phyloP scores from a whole-genome alignment of 2,329 filamentous ascomycete genomes.

The Lojkania enalia region DNA sequence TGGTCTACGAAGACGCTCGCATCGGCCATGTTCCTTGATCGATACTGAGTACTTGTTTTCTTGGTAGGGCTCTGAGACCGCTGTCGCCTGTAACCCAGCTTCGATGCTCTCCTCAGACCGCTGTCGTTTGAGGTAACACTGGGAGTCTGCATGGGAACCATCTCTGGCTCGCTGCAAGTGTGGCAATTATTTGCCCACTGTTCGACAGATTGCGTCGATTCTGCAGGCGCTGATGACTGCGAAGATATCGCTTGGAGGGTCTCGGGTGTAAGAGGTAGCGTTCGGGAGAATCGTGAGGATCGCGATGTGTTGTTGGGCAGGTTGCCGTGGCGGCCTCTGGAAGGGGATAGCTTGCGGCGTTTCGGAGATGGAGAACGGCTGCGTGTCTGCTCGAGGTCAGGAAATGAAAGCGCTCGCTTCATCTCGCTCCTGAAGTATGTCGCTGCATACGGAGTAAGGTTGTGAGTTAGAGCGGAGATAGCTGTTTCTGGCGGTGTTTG shows the following conservation, averaged over 20 bases:
- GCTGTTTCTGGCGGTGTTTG: conserved; percentile 3
- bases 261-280: conserved; percentile 9
- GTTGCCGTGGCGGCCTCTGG: conserved; percentile 1
- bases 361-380: conserved; percentile 4
- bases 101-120: conserved; percentile 12
- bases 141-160: conserved; percentile 9
- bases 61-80: conserved; percentile 16
- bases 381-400: conserved; percentile 5
- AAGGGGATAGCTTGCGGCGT: conserved; percentile 8
- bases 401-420: conserved; percentile 9
- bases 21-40: conserved; percentile 15
- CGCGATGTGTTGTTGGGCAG: conserved; percentile 2
- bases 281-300: not conserved
- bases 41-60: conserved; percentile 16
- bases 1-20: conserved; percentile 14
- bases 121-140: conserved; percentile 12
- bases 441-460: too few species aligned
- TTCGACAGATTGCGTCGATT: conserved; percentile 6
- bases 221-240: conserved; percentile 5
- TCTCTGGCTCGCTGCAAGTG: conserved; percentile 8
- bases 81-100: conserved; percentile 13
- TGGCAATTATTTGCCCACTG: conserved; percentile 10
- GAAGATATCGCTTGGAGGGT: conserved; percentile 12
- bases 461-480: conserved; percentile 2
- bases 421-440: conserved; percentile 3